Evolutionary conservation across 148 eudicot species (phyloP).

Genomic region (Arctostaphylos glauca): DNA sequence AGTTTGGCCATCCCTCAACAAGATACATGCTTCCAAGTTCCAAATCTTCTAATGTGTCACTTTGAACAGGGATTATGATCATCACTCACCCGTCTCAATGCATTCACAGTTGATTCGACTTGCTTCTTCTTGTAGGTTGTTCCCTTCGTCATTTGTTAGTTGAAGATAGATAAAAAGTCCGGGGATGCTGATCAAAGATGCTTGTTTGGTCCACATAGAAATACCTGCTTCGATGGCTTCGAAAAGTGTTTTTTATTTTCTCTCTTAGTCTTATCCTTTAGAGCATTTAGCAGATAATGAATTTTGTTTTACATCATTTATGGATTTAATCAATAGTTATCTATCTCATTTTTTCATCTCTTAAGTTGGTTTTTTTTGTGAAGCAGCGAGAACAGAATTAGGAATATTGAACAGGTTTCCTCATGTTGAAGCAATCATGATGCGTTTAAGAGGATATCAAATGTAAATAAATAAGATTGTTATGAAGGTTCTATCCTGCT

Average conservation of each 20-base stretch:
- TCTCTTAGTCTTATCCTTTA: not conserved
- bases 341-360: not conserved
- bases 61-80: not conserved
- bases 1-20: slow-evolving; percentile 3
- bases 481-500: slow-evolving; percentile 3
- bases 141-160: not conserved
- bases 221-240: too few species aligned
- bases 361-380: not conserved
- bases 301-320: not conserved
- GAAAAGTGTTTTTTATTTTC: too few species aligned
- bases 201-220: too few species aligned
- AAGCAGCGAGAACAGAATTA: not conserved
- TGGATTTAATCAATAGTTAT: not conserved
- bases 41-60: not conserved
- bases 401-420: not conserved
- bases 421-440: not conserved
- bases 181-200: too few species aligned
- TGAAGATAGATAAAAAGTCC: not conserved
- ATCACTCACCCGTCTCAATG: not conserved
- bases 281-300: not conserved
- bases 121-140: too few species aligned
- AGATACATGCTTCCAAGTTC: not conserved
- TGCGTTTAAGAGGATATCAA: not conserved
- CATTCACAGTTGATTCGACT: too few species aligned
- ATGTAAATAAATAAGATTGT: not conserved